Conservation (phyloP, 179 eudicot species). For the Actinidia chinensis region DNA sequence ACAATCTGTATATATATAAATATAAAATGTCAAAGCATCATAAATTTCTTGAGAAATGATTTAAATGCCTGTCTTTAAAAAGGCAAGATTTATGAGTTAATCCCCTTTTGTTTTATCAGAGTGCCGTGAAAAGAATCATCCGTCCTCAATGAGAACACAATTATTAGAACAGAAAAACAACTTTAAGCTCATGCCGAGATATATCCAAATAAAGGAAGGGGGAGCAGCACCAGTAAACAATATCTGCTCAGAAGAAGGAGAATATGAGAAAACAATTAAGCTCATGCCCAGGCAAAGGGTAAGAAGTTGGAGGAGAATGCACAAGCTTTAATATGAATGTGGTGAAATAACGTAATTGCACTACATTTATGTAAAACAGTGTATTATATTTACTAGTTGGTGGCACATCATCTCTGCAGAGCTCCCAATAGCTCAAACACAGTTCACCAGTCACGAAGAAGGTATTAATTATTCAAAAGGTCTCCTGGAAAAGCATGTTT, state of each 20-base stretch:
- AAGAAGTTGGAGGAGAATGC: neutral
- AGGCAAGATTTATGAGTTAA: neutral
- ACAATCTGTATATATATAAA: neutral
- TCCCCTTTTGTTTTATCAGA: neutral
- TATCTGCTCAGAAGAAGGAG: neutral
- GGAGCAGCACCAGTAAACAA: neutral
- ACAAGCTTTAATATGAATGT: too few species aligned
- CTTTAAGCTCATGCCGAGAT: neutral
- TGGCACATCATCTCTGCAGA: neutral
- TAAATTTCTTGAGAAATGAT: neutral
- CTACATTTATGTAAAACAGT: too few species aligned
- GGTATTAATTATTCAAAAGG: neutral
- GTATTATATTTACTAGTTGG: too few species aligned
- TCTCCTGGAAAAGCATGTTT: neutral
- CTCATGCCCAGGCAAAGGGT: neutral
- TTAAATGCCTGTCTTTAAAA: neutral
- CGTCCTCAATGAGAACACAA: neutral
- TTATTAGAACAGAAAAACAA: neutral
- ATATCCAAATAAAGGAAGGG: neutral
- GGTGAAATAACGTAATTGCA: too few species aligned
- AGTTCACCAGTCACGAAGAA: neutral
- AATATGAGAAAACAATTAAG: neutral
- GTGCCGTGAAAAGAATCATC: neutral
- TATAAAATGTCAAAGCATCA: neutral
- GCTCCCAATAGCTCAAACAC: neutral